Conservation (phyloP, 441 rosid genomes). For the Breynia disticha region DNA sequence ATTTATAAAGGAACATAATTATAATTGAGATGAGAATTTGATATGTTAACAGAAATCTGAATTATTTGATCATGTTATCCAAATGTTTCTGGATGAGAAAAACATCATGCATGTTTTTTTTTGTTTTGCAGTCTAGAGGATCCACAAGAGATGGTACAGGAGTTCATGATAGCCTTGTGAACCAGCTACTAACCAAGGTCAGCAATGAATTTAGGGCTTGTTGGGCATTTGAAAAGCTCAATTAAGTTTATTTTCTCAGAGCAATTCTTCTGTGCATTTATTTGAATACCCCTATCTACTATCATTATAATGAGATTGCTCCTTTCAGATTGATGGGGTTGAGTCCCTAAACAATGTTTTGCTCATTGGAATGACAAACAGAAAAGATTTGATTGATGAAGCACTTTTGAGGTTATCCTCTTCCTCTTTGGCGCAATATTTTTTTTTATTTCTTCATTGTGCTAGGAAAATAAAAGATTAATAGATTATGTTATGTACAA, state of each 20-base stretch:
- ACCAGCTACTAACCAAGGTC: conserved; percentile 96
- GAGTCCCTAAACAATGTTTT: conserved; percentile 95
- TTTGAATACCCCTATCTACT: neutral
- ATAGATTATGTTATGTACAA: neutral
- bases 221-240: neutral
- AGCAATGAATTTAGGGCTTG: conserved; percentile 15
- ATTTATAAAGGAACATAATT: no score
- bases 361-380: conserved; percentile 98
- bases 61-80: no score
- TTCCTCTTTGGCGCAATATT: conserved; percentile 11
- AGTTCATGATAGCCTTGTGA: conserved; percentile 95
- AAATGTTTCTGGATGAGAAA: neutral
- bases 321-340: conserved; percentile 95
- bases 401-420: conserved; percentile 78
- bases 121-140: conserved; percentile 75
- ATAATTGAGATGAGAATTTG: no score
- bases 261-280: neutral
- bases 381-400: conserved; percentile 98
- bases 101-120: conserved; percentile 12
- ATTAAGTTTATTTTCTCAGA: neutral
- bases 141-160: conserved; percentile 98
- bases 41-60: no score
- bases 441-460: neutral
- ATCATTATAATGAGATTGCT: conserved; percentile 14
- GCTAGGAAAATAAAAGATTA: neutral